These are phyloP conservation scores for Sambucus nigra DNA, from an alignment of 129 eudicot genomes.

Conservation along the genomic window DNA sequence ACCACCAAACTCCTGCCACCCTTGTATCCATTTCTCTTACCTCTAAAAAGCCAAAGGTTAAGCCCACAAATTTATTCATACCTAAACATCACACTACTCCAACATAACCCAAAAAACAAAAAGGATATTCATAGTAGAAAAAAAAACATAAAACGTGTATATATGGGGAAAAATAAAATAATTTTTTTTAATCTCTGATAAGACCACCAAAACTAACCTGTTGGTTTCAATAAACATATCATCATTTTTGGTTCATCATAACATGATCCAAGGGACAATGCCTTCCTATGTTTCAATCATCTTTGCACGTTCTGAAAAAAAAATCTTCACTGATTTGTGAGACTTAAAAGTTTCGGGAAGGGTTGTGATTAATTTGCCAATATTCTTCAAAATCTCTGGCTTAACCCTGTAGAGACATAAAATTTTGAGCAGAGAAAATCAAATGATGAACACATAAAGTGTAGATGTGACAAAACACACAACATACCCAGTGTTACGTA, in stretches of 20 bases:
- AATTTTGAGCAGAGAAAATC: not conserved
- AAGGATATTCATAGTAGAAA: too few relatives aligned
- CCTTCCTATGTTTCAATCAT: slow-evolving; percentile 98
- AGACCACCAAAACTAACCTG: slow-evolving; percentile 42
- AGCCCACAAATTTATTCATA: too few relatives aligned
- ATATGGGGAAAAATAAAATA: not conserved
- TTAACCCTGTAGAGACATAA: slow-evolving; percentile 51
- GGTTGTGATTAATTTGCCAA: slow-evolving; percentile 79
- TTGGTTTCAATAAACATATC: slow-evolving; percentile 98
- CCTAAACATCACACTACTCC: too few relatives aligned
- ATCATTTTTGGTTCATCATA: slow-evolving; percentile 58
- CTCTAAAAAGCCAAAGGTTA: too few relatives aligned
- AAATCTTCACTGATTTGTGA: slow-evolving; percentile 84
- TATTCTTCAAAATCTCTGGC: slow-evolving; percentile 84
- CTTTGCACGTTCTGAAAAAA: slow-evolving; percentile 73
- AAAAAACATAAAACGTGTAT: not conserved
- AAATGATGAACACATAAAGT: not conserved
- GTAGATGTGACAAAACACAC: slow-evolving; percentile 4
- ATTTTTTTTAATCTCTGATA: not conserved
- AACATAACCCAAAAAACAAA: too few relatives aligned
- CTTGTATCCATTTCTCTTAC: too few relatives aligned
- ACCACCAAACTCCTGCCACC: too few relatives aligned
- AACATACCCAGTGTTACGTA: slow-evolving; percentile 92
- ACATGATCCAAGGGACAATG: slow-evolving; percentile 92
- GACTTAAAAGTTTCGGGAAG: slow-evolving; percentile 88